Conservation (phyloP, 2,329 filamentous ascomycete genomes). For the Penicillium italicum region DNA sequence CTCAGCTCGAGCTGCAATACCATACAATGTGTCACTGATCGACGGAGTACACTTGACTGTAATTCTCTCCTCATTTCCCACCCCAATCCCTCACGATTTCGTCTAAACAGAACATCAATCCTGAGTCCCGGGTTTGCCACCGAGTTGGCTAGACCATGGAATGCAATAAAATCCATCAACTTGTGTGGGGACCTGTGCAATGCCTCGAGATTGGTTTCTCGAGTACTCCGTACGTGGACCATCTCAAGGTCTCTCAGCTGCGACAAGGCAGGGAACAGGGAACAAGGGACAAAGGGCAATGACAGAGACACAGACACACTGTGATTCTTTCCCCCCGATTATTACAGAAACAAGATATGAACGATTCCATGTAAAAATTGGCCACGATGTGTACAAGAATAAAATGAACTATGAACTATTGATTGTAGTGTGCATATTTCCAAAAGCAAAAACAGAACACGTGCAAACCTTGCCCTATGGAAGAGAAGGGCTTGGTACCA, state of each 20-base stretch:
- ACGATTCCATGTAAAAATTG: neutral
- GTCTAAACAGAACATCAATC: neutral
- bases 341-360: neutral
- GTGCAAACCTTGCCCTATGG: neutral
- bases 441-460: neutral
- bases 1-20: neutral
- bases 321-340: conserved; percentile 1
- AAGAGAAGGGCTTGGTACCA: neutral
- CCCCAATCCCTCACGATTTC: neutral
- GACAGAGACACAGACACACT: neutral
- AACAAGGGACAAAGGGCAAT: neutral
- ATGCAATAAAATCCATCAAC: neutral
- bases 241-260: conserved; percentile 2
- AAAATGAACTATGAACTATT: conserved; percentile 2
- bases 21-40: neutral
- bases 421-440: conserved; percentile 4
- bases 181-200: neutral
- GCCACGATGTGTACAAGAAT: neutral
- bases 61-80: neutral
- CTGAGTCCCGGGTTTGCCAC: conserved; percentile 1
- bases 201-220: neutral
- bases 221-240: neutral
- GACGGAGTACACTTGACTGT: neutral
- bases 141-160: neutral
- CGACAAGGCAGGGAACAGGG: neutral